phyloP scores from a whole-genome alignment of 345 rosid species.

The Gossypium raimondii region DNA sequence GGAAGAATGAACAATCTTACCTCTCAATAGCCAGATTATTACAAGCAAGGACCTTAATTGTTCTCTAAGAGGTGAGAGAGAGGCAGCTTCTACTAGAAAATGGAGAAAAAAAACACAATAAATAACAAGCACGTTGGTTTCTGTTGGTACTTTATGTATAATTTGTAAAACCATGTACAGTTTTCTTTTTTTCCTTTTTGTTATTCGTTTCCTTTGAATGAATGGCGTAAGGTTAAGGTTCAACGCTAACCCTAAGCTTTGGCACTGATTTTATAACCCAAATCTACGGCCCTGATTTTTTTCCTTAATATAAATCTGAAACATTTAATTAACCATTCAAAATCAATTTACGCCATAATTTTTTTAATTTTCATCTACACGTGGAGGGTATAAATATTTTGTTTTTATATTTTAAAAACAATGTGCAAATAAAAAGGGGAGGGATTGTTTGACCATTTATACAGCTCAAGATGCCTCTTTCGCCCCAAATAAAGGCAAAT shows the following conservation, averaged over 20 bases:
- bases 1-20: neutral
- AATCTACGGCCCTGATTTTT: neutral
- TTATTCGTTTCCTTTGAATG: neutral
- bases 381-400: too few relatives aligned
- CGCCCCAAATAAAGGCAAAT: neutral
- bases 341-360: too few relatives aligned
- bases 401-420: too few relatives aligned
- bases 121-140: neutral
- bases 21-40: neutral
- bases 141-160: neutral
- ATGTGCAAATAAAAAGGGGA: neutral
- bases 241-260: conserved; percentile 5
- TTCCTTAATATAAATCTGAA: neutral
- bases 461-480: neutral
- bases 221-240: conserved; percentile 1
- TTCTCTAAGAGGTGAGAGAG: neutral
- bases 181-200: neutral
- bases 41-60: neutral
- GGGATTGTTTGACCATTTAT: neutral
- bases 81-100: neutral
- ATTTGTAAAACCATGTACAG: neutral
- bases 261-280: neutral
- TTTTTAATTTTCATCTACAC: too few relatives aligned
- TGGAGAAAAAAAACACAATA: neutral
- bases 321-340: too few relatives aligned